Evolutionary conservation across 306 rosid genomes (phyloP), one percentile per base, ranked within the genome.

Genomic region (Citrullus colocynthis): DNA sequence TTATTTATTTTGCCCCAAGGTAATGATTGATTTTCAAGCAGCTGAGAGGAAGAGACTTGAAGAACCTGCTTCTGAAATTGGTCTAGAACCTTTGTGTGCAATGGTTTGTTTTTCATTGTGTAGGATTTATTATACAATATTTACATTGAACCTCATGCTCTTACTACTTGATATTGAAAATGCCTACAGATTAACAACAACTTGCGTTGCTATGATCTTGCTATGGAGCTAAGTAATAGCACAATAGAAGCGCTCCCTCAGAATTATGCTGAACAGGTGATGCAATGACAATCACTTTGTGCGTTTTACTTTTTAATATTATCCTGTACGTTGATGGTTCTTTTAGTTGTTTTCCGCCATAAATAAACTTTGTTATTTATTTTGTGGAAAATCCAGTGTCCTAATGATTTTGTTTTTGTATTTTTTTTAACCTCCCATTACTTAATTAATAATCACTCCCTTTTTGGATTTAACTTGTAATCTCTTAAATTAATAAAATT

Each of bases 171-270:
- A 74, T 69, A 51, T 80, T 44, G 56, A 52, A 52, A 28, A 76
- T 84, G 58, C 76, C 21, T 82, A 70, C 88, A 95, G 99, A 88
- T 95, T 73, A 95, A 95, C 89, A 95, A 95, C 88, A 95, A 95
- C 82, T 82, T 95, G 82, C 97, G 99, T 77, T 92, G 99, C 91
- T 92, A 95, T 85, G 97, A 95, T 86, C 97, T 95, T 75, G 99
- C 99, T 41, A 87, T 89, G 97, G 97, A 92, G 85, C 88, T 92
- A 12, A 95, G 97, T 87, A 95, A 81, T 82, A 87, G 93, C 88
- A 91, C 91, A 67, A 78, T 84, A 44, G 99, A 95, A 89, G 93
- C 99, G 76, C 96, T 95, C 86, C 97, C 99, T 42, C 93, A 82
- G 73, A 90, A 90, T 78, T 95, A 90, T 74, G 97, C 96, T 72